phyloP scores from a whole-genome alignment of 2,329 filamentous ascomycete species.

The Neobulgaria alba region DNA sequence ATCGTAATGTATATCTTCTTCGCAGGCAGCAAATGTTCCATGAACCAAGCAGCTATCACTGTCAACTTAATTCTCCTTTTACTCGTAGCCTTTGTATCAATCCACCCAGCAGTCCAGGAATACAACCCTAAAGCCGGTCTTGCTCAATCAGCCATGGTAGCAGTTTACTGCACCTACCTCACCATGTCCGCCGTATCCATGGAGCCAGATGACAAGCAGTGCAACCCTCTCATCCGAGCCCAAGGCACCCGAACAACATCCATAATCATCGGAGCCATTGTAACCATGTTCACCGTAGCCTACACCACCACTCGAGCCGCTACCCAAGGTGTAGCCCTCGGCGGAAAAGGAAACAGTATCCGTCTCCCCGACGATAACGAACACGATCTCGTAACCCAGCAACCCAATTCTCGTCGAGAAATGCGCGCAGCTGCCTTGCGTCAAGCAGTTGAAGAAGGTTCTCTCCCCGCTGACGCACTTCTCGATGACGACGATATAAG shows the following conservation, averaged over 20 bases:
- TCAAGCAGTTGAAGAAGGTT: constrained; percentile 85
- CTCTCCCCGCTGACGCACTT: constrained; percentile 81
- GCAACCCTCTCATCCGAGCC: constrained; percentile 84
- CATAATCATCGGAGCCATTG: constrained; percentile 84
- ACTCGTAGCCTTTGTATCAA: constrained; percentile 70
- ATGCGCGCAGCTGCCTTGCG: constrained; percentile 91
- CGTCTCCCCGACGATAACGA: constrained; percentile 64
- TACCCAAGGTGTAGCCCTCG: constrained; percentile 75
- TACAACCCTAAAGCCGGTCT: constrained; percentile 88
- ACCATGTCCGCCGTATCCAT: constrained; percentile 98
- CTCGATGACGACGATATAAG: constrained; percentile 62
- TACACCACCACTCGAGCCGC: constrained; percentile 96
- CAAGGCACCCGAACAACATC: constrained; percentile 84
- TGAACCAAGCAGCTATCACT: constrained; percentile 96
- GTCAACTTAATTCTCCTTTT: constrained; percentile 84
- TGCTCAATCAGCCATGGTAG: constrained; percentile 96
- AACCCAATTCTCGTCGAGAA: constrained; percentile 69
- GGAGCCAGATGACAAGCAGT: constrained; percentile 91
- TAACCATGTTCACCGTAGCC: constrained; percentile 93
- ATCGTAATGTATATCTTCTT: constrained; percentile 98
- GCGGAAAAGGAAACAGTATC: constrained; percentile 51
- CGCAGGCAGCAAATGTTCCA: constrained; percentile 68
- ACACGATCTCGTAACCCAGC: constrained; percentile 80
- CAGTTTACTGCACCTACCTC: constrained; percentile 95
- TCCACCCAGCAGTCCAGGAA: constrained; percentile 85